Conservation (phyloP, 2,329 filamentous ascomycete species). For the Acrodontium crateriforme region DNA sequence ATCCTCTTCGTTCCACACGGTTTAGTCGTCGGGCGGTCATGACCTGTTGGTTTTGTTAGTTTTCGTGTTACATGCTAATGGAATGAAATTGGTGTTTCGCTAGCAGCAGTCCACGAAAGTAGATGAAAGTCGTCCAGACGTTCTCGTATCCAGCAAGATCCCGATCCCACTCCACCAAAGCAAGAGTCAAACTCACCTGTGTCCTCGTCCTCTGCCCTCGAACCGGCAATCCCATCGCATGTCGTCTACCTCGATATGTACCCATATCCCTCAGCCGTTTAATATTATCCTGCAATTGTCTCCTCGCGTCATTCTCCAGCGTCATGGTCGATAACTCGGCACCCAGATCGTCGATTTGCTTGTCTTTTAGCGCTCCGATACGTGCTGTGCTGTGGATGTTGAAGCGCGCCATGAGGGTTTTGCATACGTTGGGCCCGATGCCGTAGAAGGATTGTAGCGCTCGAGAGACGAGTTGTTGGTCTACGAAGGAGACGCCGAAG, state of each 20-base stretch:
- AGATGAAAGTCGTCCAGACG: too few relatives aligned
- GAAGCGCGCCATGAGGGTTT: slow-evolving; percentile 73
- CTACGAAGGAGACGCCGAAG: slow-evolving; percentile 72
- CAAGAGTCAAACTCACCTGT: slow-evolving; percentile 47
- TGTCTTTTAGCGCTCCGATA: slow-evolving; percentile 58
- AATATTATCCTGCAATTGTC: slow-evolving; percentile 73
- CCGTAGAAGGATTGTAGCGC: slow-evolving; percentile 77
- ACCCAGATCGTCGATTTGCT: slow-evolving; percentile 68
- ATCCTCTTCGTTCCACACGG: background rate
- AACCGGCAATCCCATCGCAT: slow-evolving; percentile 85
- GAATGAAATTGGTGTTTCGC: background rate
- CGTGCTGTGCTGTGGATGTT: slow-evolving; percentile 74
- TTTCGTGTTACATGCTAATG: background rate
- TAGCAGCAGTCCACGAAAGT: too few relatives aligned
- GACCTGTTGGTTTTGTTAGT: background rate
- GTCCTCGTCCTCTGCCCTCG: slow-evolving; percentile 78
- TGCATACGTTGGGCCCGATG: slow-evolving; percentile 55
- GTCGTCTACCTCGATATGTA: slow-evolving; percentile 72
- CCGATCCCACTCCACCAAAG: too few relatives aligned
- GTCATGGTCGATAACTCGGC: slow-evolving; percentile 82
- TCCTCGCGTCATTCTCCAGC: slow-evolving; percentile 76
- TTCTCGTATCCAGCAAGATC: too few relatives aligned
- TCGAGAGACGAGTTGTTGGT: slow-evolving; percentile 56
- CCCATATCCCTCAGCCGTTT: slow-evolving; percentile 78
- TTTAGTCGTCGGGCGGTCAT: slow-evolving; percentile 1